phyloP scores from a whole-genome alignment of 371 early-diverging fungal species.

The Batkoa obscura region DNA sequence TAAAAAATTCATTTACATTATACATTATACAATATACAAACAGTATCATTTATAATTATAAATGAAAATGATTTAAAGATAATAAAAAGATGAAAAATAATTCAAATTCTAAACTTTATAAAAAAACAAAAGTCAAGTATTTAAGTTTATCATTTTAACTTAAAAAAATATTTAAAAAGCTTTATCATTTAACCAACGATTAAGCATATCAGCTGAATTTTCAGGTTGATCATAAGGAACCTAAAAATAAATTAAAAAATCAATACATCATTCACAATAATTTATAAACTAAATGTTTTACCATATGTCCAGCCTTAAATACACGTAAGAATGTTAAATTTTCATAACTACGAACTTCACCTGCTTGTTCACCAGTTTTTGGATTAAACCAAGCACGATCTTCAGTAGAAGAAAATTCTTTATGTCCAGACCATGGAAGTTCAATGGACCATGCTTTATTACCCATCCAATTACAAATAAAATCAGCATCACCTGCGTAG shows the following conservation, averaged over 20 bases:
- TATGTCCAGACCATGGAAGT: slow-evolving; percentile 62
- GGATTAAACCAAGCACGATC: slow-evolving; percentile 27
- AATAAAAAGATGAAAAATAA: too few species aligned
- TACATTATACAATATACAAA: too few species aligned
- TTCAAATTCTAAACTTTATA: too few species aligned
- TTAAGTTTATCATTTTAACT: too few species aligned
- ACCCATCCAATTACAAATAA: slow-evolving; percentile 82
- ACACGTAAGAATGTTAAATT: slow-evolving; percentile 64
- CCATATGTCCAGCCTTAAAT: slow-evolving; percentile 83
- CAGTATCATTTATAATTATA: too few species aligned
- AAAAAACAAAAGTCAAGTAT: too few species aligned
- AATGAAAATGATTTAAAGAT: too few species aligned
- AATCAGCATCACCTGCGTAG: slow-evolving; percentile 80
- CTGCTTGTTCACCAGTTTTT: slow-evolving; percentile 26
- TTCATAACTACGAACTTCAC: slow-evolving; percentile 45
- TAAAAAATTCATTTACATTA: too few species aligned
- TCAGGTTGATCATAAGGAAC: slow-evolving; percentile 48
- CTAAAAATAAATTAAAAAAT: slow-evolving; percentile 7
- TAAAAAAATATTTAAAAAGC: slow-evolving; percentile 7
- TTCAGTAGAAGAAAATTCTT: slow-evolving; percentile 36
- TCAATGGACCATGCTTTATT: slow-evolving; percentile 78
- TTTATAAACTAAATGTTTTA: slow-evolving; percentile 1
- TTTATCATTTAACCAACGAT: slow-evolving; percentile 23
- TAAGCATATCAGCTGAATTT: slow-evolving; percentile 29
- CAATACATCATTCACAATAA: background rate